These are phyloP conservation scores for Cladorrhinum samala DNA, from an alignment of 495 filamentous ascomycete genomes.

Conservation along the genomic window DNA sequence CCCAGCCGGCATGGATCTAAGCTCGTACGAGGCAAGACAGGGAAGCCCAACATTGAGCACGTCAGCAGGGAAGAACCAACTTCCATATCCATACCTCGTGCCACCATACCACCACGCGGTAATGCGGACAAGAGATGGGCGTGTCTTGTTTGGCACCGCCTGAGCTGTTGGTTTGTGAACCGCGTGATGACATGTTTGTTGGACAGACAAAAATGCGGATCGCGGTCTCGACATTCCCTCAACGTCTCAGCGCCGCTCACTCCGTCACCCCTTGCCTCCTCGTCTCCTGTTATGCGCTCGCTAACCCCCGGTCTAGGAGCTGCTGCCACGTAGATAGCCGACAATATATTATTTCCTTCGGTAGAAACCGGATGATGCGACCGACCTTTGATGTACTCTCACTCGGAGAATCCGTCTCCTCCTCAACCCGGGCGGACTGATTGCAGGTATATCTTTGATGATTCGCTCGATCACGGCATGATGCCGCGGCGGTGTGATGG, in stretches of 20 bases:
- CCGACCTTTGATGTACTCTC: neutral
- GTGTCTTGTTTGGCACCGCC: conserved; percentile 6
- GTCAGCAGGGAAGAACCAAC: conserved; percentile 3
- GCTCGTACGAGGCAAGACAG: neutral
- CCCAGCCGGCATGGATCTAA: neutral
- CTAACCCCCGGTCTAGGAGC: neutral
- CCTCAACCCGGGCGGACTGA: neutral
- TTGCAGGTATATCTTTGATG: neutral
- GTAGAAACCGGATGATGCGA: conserved; percentile 2
- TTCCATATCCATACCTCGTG: conserved; percentile 7
- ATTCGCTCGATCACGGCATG: conserved; percentile 19
- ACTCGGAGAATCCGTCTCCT: neutral
- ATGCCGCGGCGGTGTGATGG: conserved; percentile 15
- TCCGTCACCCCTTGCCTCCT: conserved; percentile 3
- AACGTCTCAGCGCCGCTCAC: neutral
- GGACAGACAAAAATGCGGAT: conserved; percentile 21
- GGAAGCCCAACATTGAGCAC: neutral
- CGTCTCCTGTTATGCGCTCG: neutral
- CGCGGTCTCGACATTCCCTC: conserved; percentile 17
- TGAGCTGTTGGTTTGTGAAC: conserved; percentile 15
- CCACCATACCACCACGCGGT: conserved; percentile 16
- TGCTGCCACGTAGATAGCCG: conserved; percentile 10
- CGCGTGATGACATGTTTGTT: conserved; percentile 26
- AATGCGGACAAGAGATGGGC: conserved; percentile 5
- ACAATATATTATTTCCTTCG: too few relatives aligned